phyloP scores from a whole-genome alignment of 179 eudicot species.

The Beta lomatogona region DNA sequence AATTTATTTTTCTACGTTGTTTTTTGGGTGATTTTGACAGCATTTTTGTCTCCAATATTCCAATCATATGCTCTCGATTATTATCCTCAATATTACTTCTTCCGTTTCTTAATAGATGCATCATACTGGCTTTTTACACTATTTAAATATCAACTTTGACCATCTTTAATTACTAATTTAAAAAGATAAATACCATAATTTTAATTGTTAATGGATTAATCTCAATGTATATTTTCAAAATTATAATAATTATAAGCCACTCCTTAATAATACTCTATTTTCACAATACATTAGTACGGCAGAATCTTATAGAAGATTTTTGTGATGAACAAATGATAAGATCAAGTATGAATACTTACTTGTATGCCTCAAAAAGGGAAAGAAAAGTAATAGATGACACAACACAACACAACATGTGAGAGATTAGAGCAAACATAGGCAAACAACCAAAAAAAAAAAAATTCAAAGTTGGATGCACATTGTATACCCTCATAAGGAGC shows the following conservation, averaged over 20 bases:
- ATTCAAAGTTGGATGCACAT: not conserved
- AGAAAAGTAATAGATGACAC: not conserved
- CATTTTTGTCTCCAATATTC: not conserved
- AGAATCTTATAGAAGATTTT: too few species aligned
- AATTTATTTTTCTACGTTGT: not conserved
- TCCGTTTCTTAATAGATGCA: too few species aligned
- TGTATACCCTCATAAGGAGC: conserved; percentile 1
- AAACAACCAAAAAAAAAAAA: not conserved
- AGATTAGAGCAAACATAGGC: not conserved
- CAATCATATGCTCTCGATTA: not conserved
- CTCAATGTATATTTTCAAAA: too few species aligned
- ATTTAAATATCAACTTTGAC: too few species aligned
- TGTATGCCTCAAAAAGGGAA: not conserved
- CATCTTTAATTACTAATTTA: too few species aligned
- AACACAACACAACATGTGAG: conserved; percentile 14
- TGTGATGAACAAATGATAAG: too few species aligned
- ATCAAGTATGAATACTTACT: not conserved
- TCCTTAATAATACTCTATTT: too few species aligned
- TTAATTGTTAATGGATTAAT: too few species aligned
- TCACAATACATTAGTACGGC: too few species aligned
- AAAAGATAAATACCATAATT: too few species aligned
- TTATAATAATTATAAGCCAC: too few species aligned
- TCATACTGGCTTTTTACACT: too few species aligned
- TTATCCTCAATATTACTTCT: not conserved
- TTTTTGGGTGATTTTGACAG: not conserved